Conservation (phyloP, 352 stramenopile species). For the Globisporangium uncinulatum region DNA sequence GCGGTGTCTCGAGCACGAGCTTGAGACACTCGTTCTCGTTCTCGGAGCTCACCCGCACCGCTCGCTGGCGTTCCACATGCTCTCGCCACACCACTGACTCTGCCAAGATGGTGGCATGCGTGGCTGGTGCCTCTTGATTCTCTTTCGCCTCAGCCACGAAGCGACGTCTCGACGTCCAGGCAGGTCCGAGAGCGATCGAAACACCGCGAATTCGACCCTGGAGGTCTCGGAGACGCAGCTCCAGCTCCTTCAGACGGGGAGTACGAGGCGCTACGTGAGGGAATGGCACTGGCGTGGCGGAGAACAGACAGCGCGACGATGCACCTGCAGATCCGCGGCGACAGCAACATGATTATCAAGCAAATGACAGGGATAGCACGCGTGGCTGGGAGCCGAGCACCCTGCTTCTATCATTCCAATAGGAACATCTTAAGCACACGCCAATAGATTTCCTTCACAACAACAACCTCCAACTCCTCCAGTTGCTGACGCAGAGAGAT, state of each 20-base stretch:
- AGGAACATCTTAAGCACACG: not conserved
- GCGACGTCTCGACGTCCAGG: not conserved
- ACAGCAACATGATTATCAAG: no score
- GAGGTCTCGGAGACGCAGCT: conserved; percentile 18
- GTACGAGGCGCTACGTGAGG: no score
- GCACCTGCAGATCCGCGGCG: no score
- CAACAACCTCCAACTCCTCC: not conserved
- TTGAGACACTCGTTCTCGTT: conserved; percentile 50
- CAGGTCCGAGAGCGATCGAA: no score
- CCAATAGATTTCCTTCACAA: no score
- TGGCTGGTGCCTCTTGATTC: not conserved
- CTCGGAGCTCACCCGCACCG: conserved; percentile 13
- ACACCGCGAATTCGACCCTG: conserved; percentile 12
- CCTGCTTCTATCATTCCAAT: no score
- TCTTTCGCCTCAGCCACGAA: not conserved
- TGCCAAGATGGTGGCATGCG: not conserved
- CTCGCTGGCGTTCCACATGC: not conserved
- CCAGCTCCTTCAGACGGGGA: conserved; percentile 5
- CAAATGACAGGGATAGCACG: no score
- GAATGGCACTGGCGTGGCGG: no score
- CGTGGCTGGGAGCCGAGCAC: no score
- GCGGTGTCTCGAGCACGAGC: conserved; percentile 36
- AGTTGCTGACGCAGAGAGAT: conserved; percentile 13
- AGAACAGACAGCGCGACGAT: no score
- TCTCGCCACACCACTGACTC: conserved; percentile 6